Base-by-base conservation (phyloP, 495 filamentous ascomycete genomes). In the Daldinia childiae region DNA sequence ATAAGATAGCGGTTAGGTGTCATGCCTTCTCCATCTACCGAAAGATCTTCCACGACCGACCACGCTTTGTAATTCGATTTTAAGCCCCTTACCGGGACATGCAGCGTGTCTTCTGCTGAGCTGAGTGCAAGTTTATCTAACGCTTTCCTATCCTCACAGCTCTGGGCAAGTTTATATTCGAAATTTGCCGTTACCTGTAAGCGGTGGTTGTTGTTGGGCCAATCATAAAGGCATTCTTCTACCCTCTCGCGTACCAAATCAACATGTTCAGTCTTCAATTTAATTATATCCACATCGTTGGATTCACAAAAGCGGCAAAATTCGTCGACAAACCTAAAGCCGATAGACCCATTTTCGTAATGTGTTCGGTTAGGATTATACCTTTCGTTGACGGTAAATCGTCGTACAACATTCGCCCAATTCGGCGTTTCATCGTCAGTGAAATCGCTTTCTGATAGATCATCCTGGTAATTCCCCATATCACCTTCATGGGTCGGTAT, bases 1-100 rank as follows among this genome's bases (percentile, higher is more conserved):
- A 72, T 64, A 6, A 48, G 5, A 32, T 75, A 74, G 11, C 72
- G 66, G 0, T 9, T 2, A 17, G 39, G 12, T 0, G 0, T 29
- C 73, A 75, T 66, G 5, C 70, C 70, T 1, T 32, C 6, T 19
- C 66, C 69, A 24, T 73, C 34, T n/a, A 75, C 63, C 8, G 62
- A 67, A 4, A 24, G 2, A 34, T 75, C 73, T 4, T 51, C 7
- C 2, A 30, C 36, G 30, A 67, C 62, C 11, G 54, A 61, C 73
- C 73, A 75, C 6, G 62, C 69, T 43, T 38, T 39, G 27, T 75
- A 75, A n/a, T 55, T 27, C 5, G 2, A 0, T 0, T 24, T 36
- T 3, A 75, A 30, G 15, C 62, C 69, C 12, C 17, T 21, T n/a
- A 72, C 48, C 0, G 14, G 27, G 19, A 73, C 48, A 36, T 69